A percentile compares a stretch with the other conserved stretches of the same genome.
Evolutionary conservation across 129 eudicot species (phyloP).

Genomic region (Flaveria ramosissima): DNA sequence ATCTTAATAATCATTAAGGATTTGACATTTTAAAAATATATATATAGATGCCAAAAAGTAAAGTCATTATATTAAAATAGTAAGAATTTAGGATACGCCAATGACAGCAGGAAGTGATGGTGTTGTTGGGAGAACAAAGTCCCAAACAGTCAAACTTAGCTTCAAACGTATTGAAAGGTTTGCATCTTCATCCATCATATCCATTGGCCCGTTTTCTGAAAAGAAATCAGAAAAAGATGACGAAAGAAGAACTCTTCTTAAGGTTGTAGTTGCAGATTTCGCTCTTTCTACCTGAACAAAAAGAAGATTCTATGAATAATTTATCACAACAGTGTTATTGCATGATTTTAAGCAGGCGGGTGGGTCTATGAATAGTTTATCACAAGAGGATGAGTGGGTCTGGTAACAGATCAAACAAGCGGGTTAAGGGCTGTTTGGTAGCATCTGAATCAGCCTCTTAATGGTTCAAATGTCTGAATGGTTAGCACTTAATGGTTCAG

Average conservation of each 20-base stretch:
- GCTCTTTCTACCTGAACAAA: constrained; percentile 67
- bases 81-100: constrained; percentile 75
- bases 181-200: constrained; percentile 98
- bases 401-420: not conserved
- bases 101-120: constrained; percentile 98
- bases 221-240: constrained; percentile 77
- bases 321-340: constrained; percentile 4
- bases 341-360: not conserved
- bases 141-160: constrained; percentile 86
- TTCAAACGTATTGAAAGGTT: constrained; percentile 74
- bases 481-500: too few relatives aligned
- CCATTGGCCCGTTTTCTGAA: constrained; percentile 66
- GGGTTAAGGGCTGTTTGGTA: too few relatives aligned
- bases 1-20: constrained; percentile 64
- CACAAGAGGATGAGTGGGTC: not conserved
- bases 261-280: constrained; percentile 73
- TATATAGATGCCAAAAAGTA: not conserved
- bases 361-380: constrained; percentile 4
- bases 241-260: constrained; percentile 72
- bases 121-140: constrained; percentile 76
- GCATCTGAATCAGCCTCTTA: too few relatives aligned
- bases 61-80: not conserved
- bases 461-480: too few relatives aligned
- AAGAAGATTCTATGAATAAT: constrained; percentile 21
- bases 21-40: constrained; percentile 3